A percentile compares a stretch with the other conserved stretches of the same genome.
phyloP scores from a whole-genome alignment of 2,329 filamentous ascomycete genomes.

The Acrodontium crateriforme region DNA sequence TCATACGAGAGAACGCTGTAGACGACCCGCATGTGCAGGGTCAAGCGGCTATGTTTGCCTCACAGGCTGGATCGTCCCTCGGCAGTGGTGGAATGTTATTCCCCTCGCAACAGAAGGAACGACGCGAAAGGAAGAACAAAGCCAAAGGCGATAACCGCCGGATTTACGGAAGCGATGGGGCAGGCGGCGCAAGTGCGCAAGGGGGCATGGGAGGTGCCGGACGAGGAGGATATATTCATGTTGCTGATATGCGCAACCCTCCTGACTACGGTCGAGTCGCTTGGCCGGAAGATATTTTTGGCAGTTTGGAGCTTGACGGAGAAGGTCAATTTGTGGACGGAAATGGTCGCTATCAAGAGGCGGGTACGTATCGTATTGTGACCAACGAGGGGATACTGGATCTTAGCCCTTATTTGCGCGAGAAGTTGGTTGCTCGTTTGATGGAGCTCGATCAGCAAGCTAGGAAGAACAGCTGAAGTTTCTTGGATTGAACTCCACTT shows the following conservation, averaged over 20 bases:
- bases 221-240: constrained; percentile 47
- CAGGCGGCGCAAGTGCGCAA: constrained; percentile 44
- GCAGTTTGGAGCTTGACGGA: constrained; percentile 48
- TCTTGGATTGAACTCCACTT: no score
- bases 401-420: constrained; percentile 20
- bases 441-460: constrained; percentile 20
- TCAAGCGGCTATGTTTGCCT: constrained; percentile 47
- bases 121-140: no score
- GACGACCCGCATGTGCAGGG: constrained; percentile 43
- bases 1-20: constrained; percentile 39
- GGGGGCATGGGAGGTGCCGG: constrained; percentile 45
- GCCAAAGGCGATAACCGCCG: constrained; percentile 4
- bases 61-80: constrained; percentile 41
- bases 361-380: constrained; percentile 47
- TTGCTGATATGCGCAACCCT: constrained; percentile 46
- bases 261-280: constrained; percentile 52
- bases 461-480: constrained; percentile 7
- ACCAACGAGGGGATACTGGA: constrained; percentile 44
- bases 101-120: constrained; percentile 20
- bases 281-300: constrained; percentile 53
- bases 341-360: constrained; percentile 44
- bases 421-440: constrained; percentile 21
- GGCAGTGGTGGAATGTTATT: constrained; percentile 38
- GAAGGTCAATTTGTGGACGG: constrained; percentile 42
- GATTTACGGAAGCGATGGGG: constrained; percentile 27